Percentiles rank a stretch among this genome's conserved stretches.
Evolutionary conservation across 1,284 basidiomycete species (phyloP).

Genomic region (Blastosporella zonata): DNA sequence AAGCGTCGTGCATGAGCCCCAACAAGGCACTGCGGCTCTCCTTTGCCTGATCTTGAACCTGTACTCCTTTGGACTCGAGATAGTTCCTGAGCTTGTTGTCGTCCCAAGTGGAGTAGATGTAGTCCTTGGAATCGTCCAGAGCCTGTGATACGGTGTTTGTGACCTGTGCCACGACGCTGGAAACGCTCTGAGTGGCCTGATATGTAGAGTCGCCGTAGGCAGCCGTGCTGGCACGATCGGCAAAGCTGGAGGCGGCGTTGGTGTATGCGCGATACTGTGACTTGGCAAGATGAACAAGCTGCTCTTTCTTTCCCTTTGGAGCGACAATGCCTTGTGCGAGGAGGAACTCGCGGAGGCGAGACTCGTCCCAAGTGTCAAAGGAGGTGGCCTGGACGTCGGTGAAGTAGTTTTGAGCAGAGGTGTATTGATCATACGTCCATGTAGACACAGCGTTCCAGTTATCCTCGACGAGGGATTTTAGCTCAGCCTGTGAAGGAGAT

Average conservation of each 20-base stretch:
- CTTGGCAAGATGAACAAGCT: slow-evolving; percentile 77
- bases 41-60: slow-evolving; percentile 60
- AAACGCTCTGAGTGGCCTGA: slow-evolving; percentile 16
- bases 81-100: slow-evolving; percentile 70
- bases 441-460: slow-evolving; percentile 60
- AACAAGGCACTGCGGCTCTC: slow-evolving; percentile 69
- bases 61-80: slow-evolving; percentile 71
- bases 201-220: slow-evolving; percentile 15
- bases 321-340: slow-evolving; percentile 83
- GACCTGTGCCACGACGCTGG: slow-evolving; percentile 39
- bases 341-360: slow-evolving; percentile 77
- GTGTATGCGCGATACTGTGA: slow-evolving; percentile 62
- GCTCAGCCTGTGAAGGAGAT: slow-evolving; percentile 42
- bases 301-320: slow-evolving; percentile 75
- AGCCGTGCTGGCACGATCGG: slow-evolving; percentile 46
- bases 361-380: slow-evolving; percentile 81
- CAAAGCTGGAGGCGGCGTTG: slow-evolving; percentile 50
- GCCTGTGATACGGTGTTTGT: slow-evolving; percentile 54
- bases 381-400: slow-evolving; percentile 50
- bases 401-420: slow-evolving; percentile 65
- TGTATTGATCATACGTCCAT: slow-evolving; percentile 63
- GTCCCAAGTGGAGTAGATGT: slow-evolving; percentile 85
- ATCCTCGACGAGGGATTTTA: slow-evolving; percentile 54
- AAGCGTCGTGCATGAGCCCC: slow-evolving; percentile 65
- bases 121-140: slow-evolving; percentile 79